These are phyloP conservation scores for Fusarium sp. DNA, from an alignment of 2,329 filamentous ascomycete species.

Conservation along the genomic window DNA sequence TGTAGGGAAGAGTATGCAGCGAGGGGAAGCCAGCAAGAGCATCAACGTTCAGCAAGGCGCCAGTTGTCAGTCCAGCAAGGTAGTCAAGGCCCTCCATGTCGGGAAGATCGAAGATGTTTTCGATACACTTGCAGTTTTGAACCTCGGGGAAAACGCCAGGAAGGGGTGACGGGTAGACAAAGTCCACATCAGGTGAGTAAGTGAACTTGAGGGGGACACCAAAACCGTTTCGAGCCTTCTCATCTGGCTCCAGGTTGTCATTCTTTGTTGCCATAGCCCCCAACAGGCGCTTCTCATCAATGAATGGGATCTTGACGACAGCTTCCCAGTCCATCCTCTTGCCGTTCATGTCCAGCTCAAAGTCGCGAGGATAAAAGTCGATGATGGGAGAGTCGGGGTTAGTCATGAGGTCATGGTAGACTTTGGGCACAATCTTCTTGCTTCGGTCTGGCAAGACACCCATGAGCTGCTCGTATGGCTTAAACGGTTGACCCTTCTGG, in stretches of 20 bases:
- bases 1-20: conserved; percentile 86
- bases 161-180: conserved; percentile 87
- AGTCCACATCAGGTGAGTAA: conserved; percentile 81
- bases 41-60: conserved; percentile 82
- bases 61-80: conserved; percentile 84
- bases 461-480: conserved; percentile 97
- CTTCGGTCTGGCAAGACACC: conserved; percentile 96
- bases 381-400: conserved; percentile 90
- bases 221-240: conserved; percentile 88
- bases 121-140: conserved; percentile 86
- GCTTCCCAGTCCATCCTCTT: conserved; percentile 99
- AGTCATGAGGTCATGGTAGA: conserved; percentile 95
- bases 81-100: conserved; percentile 90
- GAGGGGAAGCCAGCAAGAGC: conserved; percentile 96
- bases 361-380: conserved; percentile 97
- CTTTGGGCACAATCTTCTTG: conserved; percentile 90
- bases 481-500: conserved; percentile 93
- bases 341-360: conserved; percentile 98
- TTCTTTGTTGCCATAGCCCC: conserved; percentile 89
- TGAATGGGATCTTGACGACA: conserved; percentile 98
- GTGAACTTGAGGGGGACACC: conserved; percentile 94
- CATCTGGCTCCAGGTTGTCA: conserved; percentile 78
- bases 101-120: conserved; percentile 96
- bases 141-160: conserved; percentile 92
- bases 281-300: conserved; percentile 89